Evolutionary conservation across 1,284 basidiomycete genomes (phyloP).

Genomic region (Sanghuangporus baumii): DNA sequence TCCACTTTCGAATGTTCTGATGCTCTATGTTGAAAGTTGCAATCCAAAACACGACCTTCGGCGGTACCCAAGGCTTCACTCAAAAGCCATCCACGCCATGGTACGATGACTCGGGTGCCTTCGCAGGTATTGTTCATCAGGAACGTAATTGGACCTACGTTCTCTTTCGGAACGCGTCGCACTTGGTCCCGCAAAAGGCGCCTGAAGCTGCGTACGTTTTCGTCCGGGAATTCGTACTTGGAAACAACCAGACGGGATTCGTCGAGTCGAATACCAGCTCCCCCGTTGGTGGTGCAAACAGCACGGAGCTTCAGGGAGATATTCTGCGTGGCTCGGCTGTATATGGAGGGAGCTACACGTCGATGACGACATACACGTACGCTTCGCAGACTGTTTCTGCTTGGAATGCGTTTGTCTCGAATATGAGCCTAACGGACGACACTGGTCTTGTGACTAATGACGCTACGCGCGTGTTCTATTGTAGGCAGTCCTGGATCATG

Average conservation of each 20-base stretch:
- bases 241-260: slow-evolving; percentile 25
- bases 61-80: slow-evolving; percentile 20
- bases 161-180: slow-evolving; percentile 26
- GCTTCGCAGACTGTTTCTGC: slow-evolving; percentile 7
- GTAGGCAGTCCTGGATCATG: too few species aligned
- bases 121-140: slow-evolving; percentile 29
- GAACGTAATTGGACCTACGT: slow-evolving; percentile 29
- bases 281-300: slow-evolving; percentile 7
- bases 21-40: slow-evolving; percentile 15
- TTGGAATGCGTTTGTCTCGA: slow-evolving; percentile 13
- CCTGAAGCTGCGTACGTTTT: slow-evolving; percentile 25
- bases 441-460: too few species aligned
- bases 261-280: slow-evolving; percentile 15
- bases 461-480: too few species aligned
- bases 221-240: slow-evolving; percentile 29
- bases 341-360: slow-evolving; percentile 2
- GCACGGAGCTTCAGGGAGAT: not conserved
- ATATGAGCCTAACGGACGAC: not conserved
- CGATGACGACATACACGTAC: slow-evolving; percentile 6
- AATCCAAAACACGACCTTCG: slow-evolving; percentile 28
- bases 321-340: slow-evolving; percentile 1
- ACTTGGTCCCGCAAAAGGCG: slow-evolving; percentile 26
- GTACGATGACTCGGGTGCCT: slow-evolving; percentile 25
- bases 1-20: too few species aligned
- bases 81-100: slow-evolving; percentile 20